Evolutionary conservation across 2,329 filamentous ascomycete genomes (phyloP), one percentile per base, ranked within the genome.

Genomic region (Diaporthe humulicola): DNA sequence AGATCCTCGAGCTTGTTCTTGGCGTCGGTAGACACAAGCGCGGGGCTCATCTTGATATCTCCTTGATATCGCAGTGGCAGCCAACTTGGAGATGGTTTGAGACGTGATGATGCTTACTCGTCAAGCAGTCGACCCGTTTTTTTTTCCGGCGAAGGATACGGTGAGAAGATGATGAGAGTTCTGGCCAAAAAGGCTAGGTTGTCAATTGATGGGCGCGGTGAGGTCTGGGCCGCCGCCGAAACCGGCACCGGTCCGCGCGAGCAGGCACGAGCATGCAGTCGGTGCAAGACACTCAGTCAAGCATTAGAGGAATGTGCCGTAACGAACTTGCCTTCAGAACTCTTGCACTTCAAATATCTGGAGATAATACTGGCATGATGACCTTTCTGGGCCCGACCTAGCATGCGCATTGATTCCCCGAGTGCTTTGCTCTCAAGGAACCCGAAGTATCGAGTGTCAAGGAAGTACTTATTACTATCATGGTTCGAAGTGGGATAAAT

Each of bases 1-100:
- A 91, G 81, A 70, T 91, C 88, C 79, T 90, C 87, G 15, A 90
- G 81, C 82, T 87, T 88, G 81, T 89, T 89, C 76, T 82, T 84
- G 19, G 84, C 83, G 56, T 88, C 86, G 14, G 83, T 81, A 1
- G 83, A 81, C 42, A 83, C 82, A 5, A 87, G 77, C n/a, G 79
- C 78, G 2, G 84, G 79, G 12, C 78, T 81, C 84, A 86, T 86
- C 14, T 76, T 77, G 69, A 7, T 25, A 22, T 33, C 22, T 3
- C 17, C 58, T 30, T 22, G 58, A 4, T 14, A 3, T 52, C 2
- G 22, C 22, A 4, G 30, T 12, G 22, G 14, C 30, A 48, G 10
- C 60, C 30, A n/a, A 8, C 17, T 12, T 6, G 2, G 22, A 25
- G 15, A 50, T 25, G 12, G 25, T 67, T 14, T 22, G 28, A 17